These are phyloP conservation scores for Beauveria bassiana DNA, from an alignment of 2,329 filamentous ascomycete species.

Conservation along the genomic window DNA sequence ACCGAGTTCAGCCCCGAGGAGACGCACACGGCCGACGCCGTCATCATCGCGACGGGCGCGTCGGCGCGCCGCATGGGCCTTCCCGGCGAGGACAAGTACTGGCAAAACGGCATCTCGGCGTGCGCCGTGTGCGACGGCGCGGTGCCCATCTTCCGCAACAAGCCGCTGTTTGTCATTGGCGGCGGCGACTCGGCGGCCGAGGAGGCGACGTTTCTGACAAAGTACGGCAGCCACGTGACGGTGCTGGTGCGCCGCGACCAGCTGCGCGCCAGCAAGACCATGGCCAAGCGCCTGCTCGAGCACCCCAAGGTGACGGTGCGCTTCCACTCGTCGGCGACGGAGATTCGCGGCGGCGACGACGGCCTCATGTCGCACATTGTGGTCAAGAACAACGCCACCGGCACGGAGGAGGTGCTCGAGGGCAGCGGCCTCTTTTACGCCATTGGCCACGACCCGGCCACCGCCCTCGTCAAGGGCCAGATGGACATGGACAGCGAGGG, in stretches of 20 bases:
- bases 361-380: slow-evolving; percentile 84
- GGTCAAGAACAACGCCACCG: slow-evolving; percentile 70
- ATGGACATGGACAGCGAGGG: slow-evolving; percentile 81
- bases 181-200: slow-evolving; percentile 96
- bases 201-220: slow-evolving; percentile 94
- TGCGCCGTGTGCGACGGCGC: slow-evolving; percentile 97
- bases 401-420: slow-evolving; percentile 72
- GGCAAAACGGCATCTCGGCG: slow-evolving; percentile 93
- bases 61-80: slow-evolving; percentile 80
- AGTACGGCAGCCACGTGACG: slow-evolving; percentile 92
- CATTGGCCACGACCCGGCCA: slow-evolving; percentile 93
- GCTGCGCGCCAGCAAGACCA: slow-evolving; percentile 82
- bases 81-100: slow-evolving; percentile 86
- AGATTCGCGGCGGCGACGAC: slow-evolving; percentile 78
- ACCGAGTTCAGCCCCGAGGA: slow-evolving; percentile 80
- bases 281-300: slow-evolving; percentile 74
- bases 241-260: slow-evolving; percentile 85
- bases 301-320: slow-evolving; percentile 87
- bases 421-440: slow-evolving; percentile 96
- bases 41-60: slow-evolving; percentile 93
- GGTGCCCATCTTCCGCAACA: slow-evolving; percentile 94
- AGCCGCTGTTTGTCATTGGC: slow-evolving; percentile 90
- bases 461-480: slow-evolving; percentile 81
- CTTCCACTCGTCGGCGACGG: slow-evolving; percentile 74
- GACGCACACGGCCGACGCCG: slow-evolving; percentile 78